phyloP scores from a whole-genome alignment of 1,139 yeast genomes.

The Geotrichum reessii region DNA sequence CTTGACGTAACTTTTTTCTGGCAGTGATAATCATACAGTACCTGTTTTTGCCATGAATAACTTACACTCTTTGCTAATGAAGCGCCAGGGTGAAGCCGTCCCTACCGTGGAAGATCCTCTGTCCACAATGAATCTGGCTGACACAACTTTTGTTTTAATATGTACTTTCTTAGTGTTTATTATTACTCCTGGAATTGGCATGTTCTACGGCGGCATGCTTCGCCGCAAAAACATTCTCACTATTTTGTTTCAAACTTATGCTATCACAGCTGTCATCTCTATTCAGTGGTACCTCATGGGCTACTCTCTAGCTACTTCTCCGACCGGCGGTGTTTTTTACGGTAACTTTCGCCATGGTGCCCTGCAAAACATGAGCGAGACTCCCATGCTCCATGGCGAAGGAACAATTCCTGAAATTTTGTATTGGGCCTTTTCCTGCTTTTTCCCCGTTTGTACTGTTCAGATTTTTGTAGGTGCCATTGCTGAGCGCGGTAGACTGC shows the following conservation, averaged over 20 bases:
- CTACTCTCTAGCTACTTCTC: slow-evolving; percentile 78
- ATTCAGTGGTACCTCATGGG: slow-evolving; percentile 99
- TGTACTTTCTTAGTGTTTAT: slow-evolving; percentile 56
- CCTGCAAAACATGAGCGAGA: slow-evolving; percentile 57
- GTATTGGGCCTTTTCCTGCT: slow-evolving; percentile 80
- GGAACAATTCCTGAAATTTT: slow-evolving; percentile 72
- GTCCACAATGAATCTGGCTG: slow-evolving; percentile 8
- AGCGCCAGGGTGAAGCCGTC: slow-evolving; percentile 2
- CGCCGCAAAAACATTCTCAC: slow-evolving; percentile 85
- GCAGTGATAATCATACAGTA: not conserved
- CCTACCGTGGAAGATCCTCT: not conserved
- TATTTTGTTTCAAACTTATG: slow-evolving; percentile 64
- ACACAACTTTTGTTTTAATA: slow-evolving; percentile 8
- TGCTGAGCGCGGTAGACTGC: slow-evolving; percentile 86
- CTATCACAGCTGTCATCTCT: slow-evolving; percentile 66
- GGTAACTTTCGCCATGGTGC: slow-evolving; percentile 84
- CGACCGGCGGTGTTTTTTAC: slow-evolving; percentile 67
- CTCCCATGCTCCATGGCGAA: slow-evolving; percentile 43
- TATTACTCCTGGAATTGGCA: slow-evolving; percentile 82
- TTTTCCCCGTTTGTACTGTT: slow-evolving; percentile 82
- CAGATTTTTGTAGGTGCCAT: slow-evolving; percentile 90
- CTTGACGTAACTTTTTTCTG: not conserved
- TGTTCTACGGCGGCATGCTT: slow-evolving; percentile 72
- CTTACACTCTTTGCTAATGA: not conserved
- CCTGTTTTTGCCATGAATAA: not conserved